Evolutionary conservation across 1,284 basidiomycete genomes (phyloP).

Genomic region (Tilletia indica): DNA sequence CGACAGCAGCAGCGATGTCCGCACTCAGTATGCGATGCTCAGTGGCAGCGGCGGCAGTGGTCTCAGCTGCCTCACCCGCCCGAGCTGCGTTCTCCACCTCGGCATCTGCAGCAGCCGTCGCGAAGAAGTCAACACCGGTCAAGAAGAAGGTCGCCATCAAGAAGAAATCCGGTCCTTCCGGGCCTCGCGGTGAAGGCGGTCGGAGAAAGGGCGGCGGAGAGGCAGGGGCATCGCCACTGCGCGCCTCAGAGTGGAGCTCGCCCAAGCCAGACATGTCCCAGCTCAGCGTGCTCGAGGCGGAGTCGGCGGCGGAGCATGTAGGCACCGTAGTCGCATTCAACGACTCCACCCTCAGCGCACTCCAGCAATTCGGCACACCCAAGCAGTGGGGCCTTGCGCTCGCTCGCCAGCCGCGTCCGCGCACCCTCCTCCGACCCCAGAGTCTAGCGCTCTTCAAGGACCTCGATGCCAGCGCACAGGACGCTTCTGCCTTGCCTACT

Average conservation of each 20-base stretch:
- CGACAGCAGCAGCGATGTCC: neutral
- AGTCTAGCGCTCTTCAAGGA: slow-evolving; percentile 41
- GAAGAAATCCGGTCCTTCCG: slow-evolving; percentile 33
- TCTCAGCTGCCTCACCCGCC: neutral
- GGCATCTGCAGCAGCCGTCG: slow-evolving; percentile 29
- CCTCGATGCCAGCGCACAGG: slow-evolving; percentile 31
- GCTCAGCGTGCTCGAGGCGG: slow-evolving; percentile 35
- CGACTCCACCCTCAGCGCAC: slow-evolving; percentile 32
- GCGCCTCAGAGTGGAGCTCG: slow-evolving; percentile 29
- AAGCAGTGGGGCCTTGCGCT: slow-evolving; percentile 37
- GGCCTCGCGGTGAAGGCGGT: slow-evolving; percentile 40
- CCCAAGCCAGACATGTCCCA: slow-evolving; percentile 42
- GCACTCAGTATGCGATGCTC: slow-evolving; percentile 2
- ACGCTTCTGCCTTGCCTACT: slow-evolving; percentile 13
- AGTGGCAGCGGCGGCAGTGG: neutral
- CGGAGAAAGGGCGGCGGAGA: slow-evolving; percentile 42
- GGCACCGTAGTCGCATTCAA: slow-evolving; percentile 40
- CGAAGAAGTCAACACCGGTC: slow-evolving; percentile 31
- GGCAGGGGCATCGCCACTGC: slow-evolving; percentile 10
- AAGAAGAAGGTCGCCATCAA: slow-evolving; percentile 48
- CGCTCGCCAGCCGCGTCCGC: slow-evolving; percentile 32
- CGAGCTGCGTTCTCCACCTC: slow-evolving; percentile 22
- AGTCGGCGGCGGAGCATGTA: slow-evolving; percentile 30
- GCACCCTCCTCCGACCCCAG: slow-evolving; percentile 39
- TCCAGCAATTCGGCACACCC: slow-evolving; percentile 41